A percentile compares a stretch with the other conserved stretches of the same genome.
Evolutionary conservation across 306 rosid genomes (phyloP).

Genomic region (Acacia confusa): DNA sequence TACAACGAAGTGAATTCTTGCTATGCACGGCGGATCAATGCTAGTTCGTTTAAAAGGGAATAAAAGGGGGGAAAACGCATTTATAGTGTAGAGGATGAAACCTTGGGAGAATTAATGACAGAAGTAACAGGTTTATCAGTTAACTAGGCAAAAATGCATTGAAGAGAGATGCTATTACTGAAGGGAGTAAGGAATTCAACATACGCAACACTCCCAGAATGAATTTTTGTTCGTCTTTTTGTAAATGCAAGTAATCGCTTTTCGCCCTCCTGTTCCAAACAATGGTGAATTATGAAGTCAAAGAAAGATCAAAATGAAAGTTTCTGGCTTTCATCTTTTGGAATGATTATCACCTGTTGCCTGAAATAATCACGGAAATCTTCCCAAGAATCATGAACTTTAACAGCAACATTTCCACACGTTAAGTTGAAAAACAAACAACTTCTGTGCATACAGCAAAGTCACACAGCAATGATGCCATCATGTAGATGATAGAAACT

Average conservation of each 20-base stretch:
- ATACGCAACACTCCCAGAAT: slow-evolving; percentile 58
- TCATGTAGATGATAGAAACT: not conserved
- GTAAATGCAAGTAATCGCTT: slow-evolving; percentile 95
- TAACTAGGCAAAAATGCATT: not conserved
- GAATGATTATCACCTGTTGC: slow-evolving; percentile 63
- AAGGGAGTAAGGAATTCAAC: slow-evolving; percentile 19
- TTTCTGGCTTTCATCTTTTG: slow-evolving; percentile 2
- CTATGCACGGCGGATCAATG: too few species aligned
- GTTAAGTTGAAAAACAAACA: slow-evolving; percentile 29
- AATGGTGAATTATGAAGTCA: slow-evolving; percentile 21
- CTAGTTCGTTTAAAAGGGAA: too few species aligned
- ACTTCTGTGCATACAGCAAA: not conserved
- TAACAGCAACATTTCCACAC: slow-evolving; percentile 78
- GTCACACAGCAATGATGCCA: slow-evolving; percentile 5
- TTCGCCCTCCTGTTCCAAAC: slow-evolving; percentile 73
- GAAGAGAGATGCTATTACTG: slow-evolving; percentile 15
- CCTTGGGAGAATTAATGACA: not conserved
- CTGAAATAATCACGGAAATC: slow-evolving; percentile 72
- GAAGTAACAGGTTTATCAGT: slow-evolving; percentile 5
- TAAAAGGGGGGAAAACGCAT: too few species aligned
- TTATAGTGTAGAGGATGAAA: not conserved
- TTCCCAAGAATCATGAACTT: slow-evolving; percentile 83
- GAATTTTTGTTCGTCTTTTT: slow-evolving; percentile 78
- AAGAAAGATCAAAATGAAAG: slow-evolving; percentile 1
- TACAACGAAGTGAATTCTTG: too few species aligned